Percentiles rank a stretch among this genome's conserved stretches.
These are phyloP conservation scores for Trichosporon inkin DNA, from an alignment of 1,284 basidiomycete genomes.

Conservation along the genomic window DNA sequence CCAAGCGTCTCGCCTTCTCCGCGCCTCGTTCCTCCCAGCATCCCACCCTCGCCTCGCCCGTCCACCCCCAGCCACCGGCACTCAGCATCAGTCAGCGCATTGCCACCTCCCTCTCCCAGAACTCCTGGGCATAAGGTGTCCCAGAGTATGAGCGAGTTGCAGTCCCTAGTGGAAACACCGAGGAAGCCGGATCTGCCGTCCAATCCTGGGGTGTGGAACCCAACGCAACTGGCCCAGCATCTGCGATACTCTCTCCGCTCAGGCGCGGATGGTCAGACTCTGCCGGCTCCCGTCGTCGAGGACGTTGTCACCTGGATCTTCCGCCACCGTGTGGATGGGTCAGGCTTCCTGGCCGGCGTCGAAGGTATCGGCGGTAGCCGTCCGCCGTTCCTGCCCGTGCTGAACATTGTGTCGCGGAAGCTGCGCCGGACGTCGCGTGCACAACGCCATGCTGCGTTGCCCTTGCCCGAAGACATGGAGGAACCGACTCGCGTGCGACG, in stretches of 20 bases:
- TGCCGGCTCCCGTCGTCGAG: constrained; percentile 39
- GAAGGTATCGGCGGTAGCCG: constrained; percentile 25
- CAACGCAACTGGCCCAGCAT: constrained; percentile 39
- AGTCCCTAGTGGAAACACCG: background rate
- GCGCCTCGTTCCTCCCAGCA: background rate
- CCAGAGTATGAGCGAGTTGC: background rate
- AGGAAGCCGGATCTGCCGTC: constrained; percentile 2
- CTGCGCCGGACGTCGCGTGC: constrained; percentile 29
- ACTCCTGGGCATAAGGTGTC: constrained; percentile 8
- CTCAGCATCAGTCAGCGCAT: background rate
- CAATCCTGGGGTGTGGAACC: constrained; percentile 6
- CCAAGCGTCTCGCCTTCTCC: background rate
- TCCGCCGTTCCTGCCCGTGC: constrained; percentile 43
- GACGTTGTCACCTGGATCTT: constrained; percentile 46
- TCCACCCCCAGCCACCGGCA: background rate
- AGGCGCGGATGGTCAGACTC: constrained; percentile 38
- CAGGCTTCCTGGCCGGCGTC: constrained; percentile 32
- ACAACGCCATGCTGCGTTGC: background rate
- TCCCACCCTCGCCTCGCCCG: background rate
- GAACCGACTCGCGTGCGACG: constrained; percentile 35
- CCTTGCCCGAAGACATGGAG: constrained; percentile 8
- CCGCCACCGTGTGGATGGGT: constrained; percentile 36
- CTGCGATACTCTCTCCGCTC: constrained; percentile 35
- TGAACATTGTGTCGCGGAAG: constrained; percentile 36
- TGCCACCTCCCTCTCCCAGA: background rate